A percentile compares a stretch with the other conserved stretches of the same genome.
These are phyloP conservation scores for Trichophyton verrucosum DNA, from an alignment of 2,329 filamentous ascomycete genomes.

Conservation along the genomic window DNA sequence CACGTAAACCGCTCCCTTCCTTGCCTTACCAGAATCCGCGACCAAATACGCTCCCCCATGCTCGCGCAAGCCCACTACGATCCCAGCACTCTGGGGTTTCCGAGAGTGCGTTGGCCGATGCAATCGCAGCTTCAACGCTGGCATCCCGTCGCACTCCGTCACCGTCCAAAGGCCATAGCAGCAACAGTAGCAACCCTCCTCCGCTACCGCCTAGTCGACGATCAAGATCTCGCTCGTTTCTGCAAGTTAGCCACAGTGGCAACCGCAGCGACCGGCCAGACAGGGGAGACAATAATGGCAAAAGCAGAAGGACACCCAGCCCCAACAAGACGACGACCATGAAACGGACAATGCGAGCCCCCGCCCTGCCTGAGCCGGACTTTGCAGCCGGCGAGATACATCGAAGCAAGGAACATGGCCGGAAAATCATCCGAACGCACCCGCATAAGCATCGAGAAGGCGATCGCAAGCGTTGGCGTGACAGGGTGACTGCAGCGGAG, in stretches of 20 bases:
- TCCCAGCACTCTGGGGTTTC: constrained; percentile 3
- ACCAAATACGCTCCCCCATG: neutral
- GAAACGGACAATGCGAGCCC: constrained; percentile 32
- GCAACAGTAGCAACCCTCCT: constrained; percentile 17
- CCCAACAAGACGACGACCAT: constrained; percentile 23
- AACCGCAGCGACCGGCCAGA: neutral
- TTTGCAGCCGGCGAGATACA: constrained; percentile 5
- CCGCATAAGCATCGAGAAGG: constrained; percentile 39
- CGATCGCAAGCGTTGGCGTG: constrained; percentile 35
- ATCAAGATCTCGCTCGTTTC: constrained; percentile 23
- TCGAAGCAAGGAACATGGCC: constrained; percentile 17
- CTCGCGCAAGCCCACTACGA: neutral
- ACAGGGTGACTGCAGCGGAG: constrained; percentile 33
- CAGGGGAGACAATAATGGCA: neutral
- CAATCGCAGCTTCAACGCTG: constrained; percentile 37
- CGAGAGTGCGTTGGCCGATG: constrained; percentile 29
- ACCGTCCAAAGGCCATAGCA: constrained; percentile 18
- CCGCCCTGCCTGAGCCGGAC: constrained; percentile 23
- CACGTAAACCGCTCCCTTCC: neutral
- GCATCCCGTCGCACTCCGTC: constrained; percentile 33
- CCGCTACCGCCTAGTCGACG: constrained; percentile 28
- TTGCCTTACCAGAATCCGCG: neutral
- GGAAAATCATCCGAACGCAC: constrained; percentile 31
- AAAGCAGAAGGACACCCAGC: constrained; percentile 15
- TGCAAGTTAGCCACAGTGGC: neutral